Evolutionary conservation across 139 green algal genomes (phyloP).

Genomic region (Ostreobium quekettii): DNA sequence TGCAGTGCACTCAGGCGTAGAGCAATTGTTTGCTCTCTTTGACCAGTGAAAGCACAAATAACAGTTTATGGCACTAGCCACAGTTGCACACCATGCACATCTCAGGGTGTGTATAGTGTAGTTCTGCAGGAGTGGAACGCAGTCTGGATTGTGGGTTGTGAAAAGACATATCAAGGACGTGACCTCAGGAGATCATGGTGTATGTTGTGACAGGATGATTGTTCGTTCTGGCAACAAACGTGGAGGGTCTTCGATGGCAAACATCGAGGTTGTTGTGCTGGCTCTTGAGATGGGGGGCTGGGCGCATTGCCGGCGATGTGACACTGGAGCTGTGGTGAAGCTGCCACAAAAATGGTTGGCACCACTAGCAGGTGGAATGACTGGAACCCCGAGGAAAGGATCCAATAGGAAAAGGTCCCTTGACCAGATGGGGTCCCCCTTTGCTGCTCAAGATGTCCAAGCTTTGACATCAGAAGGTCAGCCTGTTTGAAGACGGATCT

Average conservation of each 20-base stretch:
- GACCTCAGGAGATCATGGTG: too few species aligned
- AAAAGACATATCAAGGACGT: too few species aligned
- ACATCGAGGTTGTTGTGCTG: neutral
- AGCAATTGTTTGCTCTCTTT: too few species aligned
- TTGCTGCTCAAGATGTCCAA: neutral
- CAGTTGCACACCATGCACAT: too few species aligned
- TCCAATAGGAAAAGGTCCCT: neutral
- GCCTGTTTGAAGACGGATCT: neutral
- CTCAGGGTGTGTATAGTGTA: too few species aligned
- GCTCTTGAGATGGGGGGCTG: neutral
- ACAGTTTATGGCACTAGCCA: too few species aligned
- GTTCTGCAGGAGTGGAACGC: too few species aligned
- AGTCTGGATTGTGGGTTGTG: too few species aligned
- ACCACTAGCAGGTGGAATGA: neutral
- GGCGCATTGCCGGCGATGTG: neutral
- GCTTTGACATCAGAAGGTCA: neutral
- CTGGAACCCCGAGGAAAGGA: neutral
- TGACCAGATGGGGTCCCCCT: neutral
- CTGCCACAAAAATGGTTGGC: neutral
- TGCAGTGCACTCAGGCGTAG: too few species aligned
- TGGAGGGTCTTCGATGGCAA: neutral
- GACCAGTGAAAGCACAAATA: too few species aligned
- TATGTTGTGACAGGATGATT: constrained; percentile 4
- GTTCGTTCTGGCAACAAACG: neutral
- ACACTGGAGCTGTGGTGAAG: neutral